Percentiles rank a stretch among this genome's conserved stretches.
phyloP scores from a whole-genome alignment of 164 flowering plant species.

The Tetracentron sinense region DNA sequence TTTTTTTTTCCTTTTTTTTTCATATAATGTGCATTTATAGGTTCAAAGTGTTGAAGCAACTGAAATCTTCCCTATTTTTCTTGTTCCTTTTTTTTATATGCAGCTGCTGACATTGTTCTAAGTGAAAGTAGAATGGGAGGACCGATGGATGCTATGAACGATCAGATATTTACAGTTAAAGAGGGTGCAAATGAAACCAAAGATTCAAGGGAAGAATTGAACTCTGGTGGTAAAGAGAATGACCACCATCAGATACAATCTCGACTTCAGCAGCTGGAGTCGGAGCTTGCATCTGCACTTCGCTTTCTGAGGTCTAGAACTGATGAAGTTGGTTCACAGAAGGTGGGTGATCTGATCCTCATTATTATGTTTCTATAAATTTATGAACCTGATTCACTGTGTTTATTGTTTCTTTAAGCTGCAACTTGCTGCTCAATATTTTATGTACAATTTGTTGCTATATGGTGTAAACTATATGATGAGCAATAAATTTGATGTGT shows the following conservation, averaged over 20 bases:
- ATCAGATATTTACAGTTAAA: conserved; percentile 19
- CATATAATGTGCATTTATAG: background rate
- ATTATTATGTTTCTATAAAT: background rate
- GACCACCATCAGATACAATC: conserved; percentile 28
- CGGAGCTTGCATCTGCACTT: conserved; percentile 72
- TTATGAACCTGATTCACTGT: background rate
- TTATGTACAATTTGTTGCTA: no score
- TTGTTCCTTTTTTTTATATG: conserved; percentile 5
- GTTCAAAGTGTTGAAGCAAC: no score
- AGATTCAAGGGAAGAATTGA: conserved; percentile 15
- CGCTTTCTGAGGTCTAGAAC: conserved; percentile 35
- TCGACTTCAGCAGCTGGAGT: conserved; percentile 57
- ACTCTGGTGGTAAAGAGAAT: conserved; percentile 13
- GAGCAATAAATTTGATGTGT: no score
- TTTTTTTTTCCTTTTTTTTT: no score
- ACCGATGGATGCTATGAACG: conserved; percentile 8
- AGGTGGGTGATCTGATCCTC: conserved; percentile 24
- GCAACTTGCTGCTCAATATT: background rate
- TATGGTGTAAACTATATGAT: no score
- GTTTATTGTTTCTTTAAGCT: background rate
- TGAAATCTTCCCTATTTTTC: background rate
- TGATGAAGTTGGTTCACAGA: conserved; percentile 19
- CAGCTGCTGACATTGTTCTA: conserved; percentile 56
- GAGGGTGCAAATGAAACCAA: conserved; percentile 17
- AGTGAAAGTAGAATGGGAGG: conserved; percentile 11